These are phyloP conservation scores for Vigna trinervia DNA, from an alignment of 306 rosid species.

Conservation along the genomic window DNA sequence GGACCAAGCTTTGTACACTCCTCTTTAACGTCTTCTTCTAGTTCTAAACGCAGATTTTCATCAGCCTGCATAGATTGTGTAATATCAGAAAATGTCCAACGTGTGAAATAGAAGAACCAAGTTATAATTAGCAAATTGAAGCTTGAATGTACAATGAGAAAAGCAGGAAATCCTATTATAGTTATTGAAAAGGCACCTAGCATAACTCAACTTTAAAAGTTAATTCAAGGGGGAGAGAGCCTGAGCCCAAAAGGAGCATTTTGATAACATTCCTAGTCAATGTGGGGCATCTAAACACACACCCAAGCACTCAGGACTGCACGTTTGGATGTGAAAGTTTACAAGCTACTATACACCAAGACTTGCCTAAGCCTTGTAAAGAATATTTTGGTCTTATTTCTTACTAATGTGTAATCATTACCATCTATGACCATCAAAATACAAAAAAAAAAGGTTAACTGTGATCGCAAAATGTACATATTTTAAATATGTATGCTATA, in stretches of 20 bases:
- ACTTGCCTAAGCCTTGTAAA: background rate
- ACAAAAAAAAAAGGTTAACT: background rate
- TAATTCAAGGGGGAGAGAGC: background rate
- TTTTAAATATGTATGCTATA: conserved; percentile 1
- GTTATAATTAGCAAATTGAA: conserved; percentile 20
- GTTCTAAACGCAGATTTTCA: conserved; percentile 74
- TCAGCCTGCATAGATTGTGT: conserved; percentile 65
- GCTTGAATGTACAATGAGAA: conserved; percentile 9
- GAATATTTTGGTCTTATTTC: background rate
- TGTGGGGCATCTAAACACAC: background rate
- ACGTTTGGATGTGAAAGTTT: background rate
- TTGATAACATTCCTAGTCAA: background rate
- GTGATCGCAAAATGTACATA: conserved; percentile 4
- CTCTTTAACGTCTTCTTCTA: conserved; percentile 87
- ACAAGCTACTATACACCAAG: background rate
- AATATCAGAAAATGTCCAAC: conserved; percentile 35
- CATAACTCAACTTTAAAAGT: background rate
- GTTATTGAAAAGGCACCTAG: background rate
- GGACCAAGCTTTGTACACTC: conserved; percentile 90
- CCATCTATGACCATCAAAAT: conserved; percentile 15
- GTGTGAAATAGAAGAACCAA: conserved; percentile 39
- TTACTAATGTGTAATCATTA: background rate
- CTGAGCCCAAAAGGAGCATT: background rate
- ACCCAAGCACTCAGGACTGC: background rate
- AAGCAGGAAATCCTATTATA: conserved; percentile 28